Evolutionary conservation across 306 rosid genomes (phyloP).

Genomic region (Argentina anserina): DNA sequence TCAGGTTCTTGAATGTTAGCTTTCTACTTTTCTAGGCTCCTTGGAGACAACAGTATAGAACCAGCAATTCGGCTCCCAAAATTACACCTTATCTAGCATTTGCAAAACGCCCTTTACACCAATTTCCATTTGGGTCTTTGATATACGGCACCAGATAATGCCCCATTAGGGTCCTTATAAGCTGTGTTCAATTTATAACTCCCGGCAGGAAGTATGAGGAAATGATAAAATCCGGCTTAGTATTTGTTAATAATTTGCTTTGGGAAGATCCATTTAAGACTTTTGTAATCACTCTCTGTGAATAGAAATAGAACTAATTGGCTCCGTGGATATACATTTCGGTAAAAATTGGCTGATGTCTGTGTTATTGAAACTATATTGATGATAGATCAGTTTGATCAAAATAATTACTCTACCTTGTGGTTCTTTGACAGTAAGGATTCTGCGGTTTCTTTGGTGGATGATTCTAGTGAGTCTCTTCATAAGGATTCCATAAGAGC

Average conservation of each 20-base stretch:
- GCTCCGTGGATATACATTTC: too few relatives aligned
- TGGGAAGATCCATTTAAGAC: neutral
- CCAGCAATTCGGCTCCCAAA: neutral
- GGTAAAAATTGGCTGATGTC: too few relatives aligned
- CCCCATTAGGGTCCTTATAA: neutral
- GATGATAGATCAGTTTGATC: neutral
- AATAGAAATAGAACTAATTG: neutral
- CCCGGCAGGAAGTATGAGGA: neutral
- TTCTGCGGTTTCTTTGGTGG: constrained; percentile 48
- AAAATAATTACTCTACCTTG: neutral
- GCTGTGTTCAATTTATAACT: neutral
- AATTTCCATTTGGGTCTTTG: neutral
- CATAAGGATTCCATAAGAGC: constrained; percentile 80
- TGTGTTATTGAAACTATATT: neutral
- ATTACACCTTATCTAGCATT: neutral
- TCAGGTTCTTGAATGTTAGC: neutral
- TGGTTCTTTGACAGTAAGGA: constrained; percentile 38
- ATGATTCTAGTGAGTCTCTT: constrained; percentile 38
- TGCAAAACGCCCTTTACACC: neutral
- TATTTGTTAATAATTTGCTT: neutral
- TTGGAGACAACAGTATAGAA: neutral
- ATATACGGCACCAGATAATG: neutral
- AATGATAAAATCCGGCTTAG: neutral
- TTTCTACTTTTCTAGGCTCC: neutral
- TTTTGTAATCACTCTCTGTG: neutral